Evolutionary conservation across 1,284 basidiomycete genomes (phyloP).

Genomic region (Ceratobasidium sp.): DNA sequence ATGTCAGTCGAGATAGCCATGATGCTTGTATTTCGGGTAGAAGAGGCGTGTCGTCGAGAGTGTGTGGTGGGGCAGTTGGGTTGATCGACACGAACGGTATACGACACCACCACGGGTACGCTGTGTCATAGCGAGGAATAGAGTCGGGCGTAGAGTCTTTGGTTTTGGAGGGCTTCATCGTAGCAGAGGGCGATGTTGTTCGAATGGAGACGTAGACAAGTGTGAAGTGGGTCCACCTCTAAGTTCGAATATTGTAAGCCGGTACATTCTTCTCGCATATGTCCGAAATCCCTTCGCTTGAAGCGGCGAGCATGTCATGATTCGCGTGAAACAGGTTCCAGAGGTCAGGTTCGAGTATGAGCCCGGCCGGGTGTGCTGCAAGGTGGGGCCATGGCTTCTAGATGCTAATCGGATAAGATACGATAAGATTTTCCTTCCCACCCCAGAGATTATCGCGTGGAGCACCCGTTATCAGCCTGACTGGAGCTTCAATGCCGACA

Average conservation of each 20-base stretch:
- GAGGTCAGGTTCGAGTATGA: slow-evolving; percentile 13
- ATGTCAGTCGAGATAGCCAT: slow-evolving; percentile 27
- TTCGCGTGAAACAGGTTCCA: slow-evolving; percentile 16
- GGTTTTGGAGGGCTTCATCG: not conserved
- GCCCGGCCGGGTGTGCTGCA: not conserved
- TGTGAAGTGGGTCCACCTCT: not conserved
- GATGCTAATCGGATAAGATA: slow-evolving; percentile 36
- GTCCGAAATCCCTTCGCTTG: slow-evolving; percentile 6
- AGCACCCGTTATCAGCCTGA: not conserved
- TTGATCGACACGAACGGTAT: slow-evolving; percentile 25
- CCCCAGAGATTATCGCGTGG: slow-evolving; percentile 37
- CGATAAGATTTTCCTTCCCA: not conserved
- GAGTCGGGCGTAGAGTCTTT: not conserved
- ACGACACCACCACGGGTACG: slow-evolving; percentile 37
- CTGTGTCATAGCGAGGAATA: slow-evolving; percentile 23
- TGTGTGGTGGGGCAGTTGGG: slow-evolving; percentile 13
- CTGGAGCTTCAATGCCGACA: slow-evolving; percentile 5
- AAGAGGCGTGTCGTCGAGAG: slow-evolving; percentile 13
- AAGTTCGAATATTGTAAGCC: too few species aligned
- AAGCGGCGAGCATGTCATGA: not conserved
- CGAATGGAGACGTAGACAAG: not conserved
- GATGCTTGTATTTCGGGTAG: slow-evolving; percentile 6
- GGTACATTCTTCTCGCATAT: not conserved
- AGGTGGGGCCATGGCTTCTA: slow-evolving; percentile 22
- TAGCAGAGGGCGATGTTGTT: not conserved